A percentile compares a stretch with the other conserved stretches of the same genome.
phyloP scores from a whole-genome alignment of 179 eudicot genomes.

The Vitellaria paradoxa region DNA sequence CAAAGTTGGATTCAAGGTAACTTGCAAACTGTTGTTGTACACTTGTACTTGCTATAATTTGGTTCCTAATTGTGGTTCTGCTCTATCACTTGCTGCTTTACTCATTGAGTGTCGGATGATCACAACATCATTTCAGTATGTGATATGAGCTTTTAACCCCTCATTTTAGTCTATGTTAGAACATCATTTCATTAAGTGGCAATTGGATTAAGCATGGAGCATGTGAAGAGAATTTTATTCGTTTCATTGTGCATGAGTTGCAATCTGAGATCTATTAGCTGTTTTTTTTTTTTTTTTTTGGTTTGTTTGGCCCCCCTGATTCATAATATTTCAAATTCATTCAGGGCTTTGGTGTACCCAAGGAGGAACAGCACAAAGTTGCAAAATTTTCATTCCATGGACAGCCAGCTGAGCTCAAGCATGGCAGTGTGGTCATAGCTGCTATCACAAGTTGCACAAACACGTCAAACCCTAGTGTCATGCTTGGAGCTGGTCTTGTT shows the following conservation, averaged over 20 bases:
- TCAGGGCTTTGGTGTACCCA: conserved; percentile 90
- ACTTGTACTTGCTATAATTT: not conserved
- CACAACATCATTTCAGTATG: not conserved
- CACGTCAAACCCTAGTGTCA: conserved; percentile 98
- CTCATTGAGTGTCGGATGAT: not conserved
- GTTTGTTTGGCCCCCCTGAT: too few species aligned
- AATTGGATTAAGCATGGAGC: not conserved
- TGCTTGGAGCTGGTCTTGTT: conserved; percentile 96
- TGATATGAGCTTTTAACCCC: not conserved
- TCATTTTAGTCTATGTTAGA: not conserved
- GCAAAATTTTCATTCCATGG: conserved; percentile 76
- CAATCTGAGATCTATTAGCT: not conserved
- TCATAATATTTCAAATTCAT: conserved; percentile 9
- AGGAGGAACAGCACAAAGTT: conserved; percentile 76
- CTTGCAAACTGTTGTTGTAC: not conserved
- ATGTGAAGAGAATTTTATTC: not conserved
- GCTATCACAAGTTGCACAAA: conserved; percentile 98
- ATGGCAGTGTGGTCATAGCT: conserved; percentile 96
- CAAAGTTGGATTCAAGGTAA: conserved; percentile 93
- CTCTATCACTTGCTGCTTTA: not conserved
- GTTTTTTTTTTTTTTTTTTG: too few species aligned
- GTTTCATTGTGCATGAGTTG: not conserved
- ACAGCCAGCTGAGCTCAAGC: conserved; percentile 86
- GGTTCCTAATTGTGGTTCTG: not conserved
- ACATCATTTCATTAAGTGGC: too few species aligned